These are phyloP conservation scores for Meira miltonrushii DNA, from an alignment of 1,284 basidiomycete genomes.

Conservation along the genomic window DNA sequence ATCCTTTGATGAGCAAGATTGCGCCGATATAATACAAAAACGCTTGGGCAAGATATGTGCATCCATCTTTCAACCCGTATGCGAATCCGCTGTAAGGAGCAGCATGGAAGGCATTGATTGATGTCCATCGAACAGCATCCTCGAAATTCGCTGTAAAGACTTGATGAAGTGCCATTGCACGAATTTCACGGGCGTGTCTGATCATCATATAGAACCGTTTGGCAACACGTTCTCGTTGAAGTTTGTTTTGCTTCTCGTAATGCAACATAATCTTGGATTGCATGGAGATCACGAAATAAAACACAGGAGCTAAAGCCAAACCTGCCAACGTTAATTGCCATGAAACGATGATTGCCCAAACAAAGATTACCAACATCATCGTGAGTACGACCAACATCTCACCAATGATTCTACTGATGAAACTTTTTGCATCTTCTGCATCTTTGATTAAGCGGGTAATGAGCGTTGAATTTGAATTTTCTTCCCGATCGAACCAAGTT, in stretches of 20 bases:
- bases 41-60: slow-evolving; percentile 72
- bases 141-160: slow-evolving; percentile 70
- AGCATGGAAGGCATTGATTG: slow-evolving; percentile 66
- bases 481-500: slow-evolving; percentile 76
- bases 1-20: slow-evolving; percentile 71
- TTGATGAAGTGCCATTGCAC: slow-evolving; percentile 79
- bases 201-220: slow-evolving; percentile 83
- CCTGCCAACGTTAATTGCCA: slow-evolving; percentile 94
- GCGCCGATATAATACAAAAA: slow-evolving; percentile 85
- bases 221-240: slow-evolving; percentile 74
- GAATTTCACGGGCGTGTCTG: slow-evolving; percentile 76
- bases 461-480: slow-evolving; percentile 62
- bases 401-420: slow-evolving; percentile 70
- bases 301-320: slow-evolving; percentile 77
- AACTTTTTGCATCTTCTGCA: slow-evolving; percentile 75
- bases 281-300: slow-evolving; percentile 67
- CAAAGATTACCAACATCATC: slow-evolving; percentile 75
- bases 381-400: slow-evolving; percentile 65
- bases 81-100: slow-evolving; percentile 80
- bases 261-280: slow-evolving; percentile 67
- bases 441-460: slow-evolving; percentile 81
- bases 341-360: slow-evolving; percentile 79
- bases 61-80: slow-evolving; percentile 69
- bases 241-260: slow-evolving; percentile 75
- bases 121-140: slow-evolving; percentile 61